Evolutionary conservation across 768 basidiomycete genomes (phyloP), one percentile per base, ranked within the genome.

Genomic region (Termitomyces sp.): DNA sequence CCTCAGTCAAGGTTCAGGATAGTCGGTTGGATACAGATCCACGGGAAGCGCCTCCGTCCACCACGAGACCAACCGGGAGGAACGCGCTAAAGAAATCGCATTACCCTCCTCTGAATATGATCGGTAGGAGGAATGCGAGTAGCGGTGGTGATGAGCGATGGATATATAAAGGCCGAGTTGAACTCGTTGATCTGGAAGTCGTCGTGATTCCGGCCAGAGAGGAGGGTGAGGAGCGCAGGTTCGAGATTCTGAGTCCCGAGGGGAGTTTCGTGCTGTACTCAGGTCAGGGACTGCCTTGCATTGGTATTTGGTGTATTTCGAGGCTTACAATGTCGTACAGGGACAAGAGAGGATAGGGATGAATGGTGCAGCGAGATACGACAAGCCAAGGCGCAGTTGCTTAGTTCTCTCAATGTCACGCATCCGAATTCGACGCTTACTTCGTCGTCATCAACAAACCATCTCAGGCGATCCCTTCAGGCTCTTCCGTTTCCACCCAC

Each of bases 341-440:
- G 69, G 8, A 81, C 77, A 31, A 81, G 83, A 63, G 75, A 77
- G 14, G 86, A 88, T 56, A 76, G 85, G 36, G 81, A 87, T 62
- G 79, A 81, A 43, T 94, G 92, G 92, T 79, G 83, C 2, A 72
- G 77, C 4, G 82, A 83, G 7, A 87, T 94, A 53, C 81, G 92
- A 38, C 79, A 80, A 58, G 86, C 92, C 43, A 93, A 92, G 69
- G 77, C 83, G 2, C 80, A 87, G 46, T 76, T 87, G n/a, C 80
- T 94, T n/a, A 77, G 82, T 25, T 85, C 87, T 0, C 77, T 93
- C 34, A 89, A 88, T 63, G 73, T 84, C 59, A 89, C 83, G 37
- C 83, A 89, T 66, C 89, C 91, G 5, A 85, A 93, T 70, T 91
- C 91, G 8, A 94, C 92, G 0, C 79, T 94, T 31, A 91, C 91